Evolutionary conservation across 768 basidiomycete species (phyloP), one percentile per base, ranked within the genome.

Genomic region (Coprinellus micaceus): DNA sequence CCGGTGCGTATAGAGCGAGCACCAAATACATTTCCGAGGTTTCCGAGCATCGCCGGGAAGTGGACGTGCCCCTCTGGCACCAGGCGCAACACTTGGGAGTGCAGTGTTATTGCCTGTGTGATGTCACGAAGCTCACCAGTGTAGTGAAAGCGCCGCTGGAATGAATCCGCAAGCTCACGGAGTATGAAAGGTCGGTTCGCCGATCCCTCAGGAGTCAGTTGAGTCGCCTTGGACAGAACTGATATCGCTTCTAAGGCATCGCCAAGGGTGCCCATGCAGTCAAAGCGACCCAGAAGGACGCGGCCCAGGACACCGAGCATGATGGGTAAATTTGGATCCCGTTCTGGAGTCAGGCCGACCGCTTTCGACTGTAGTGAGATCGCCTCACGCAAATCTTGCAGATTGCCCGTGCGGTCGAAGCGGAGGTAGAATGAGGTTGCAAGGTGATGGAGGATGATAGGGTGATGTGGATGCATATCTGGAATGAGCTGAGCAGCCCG

Each of bases 1-100:
- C 41, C 57, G 9, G 36, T 41, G 1, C 36, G 52, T 29, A 53
- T 36, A 43, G 55, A 62, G 3, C 53, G 56, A 52, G 13, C 2
- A 7, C 6, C 33, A 7, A 46, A 55, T 46, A 61, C 53, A 43
- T 11, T 53, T 10, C 52, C 63, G 19, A 64, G 56, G 36, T 54
- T 58, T 33, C 21, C 19, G 19, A 24, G 53, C n/a, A 40, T 44
- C 56, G 25, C 45, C 45, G 2, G 33, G 19, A 41, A 56, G n/a
- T n/a, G n/a, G n/a, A n/a, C n/a, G n/a, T n/a, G n/a, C n/a, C n/a
- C n/a, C n/a, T n/a, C n/a, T n/a, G n/a, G n/a, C n/a, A n/a, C n/a
- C n/a, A n/a, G n/a, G n/a, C n/a, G n/a, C n/a, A n/a, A n/a, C n/a
- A n/a, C n/a, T n/a, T n/a, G n/a, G n/a, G n/a, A n/a, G n/a, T n/a